These are phyloP conservation scores for Globisporangium camurandrum DNA, from an alignment of 352 stramenopile genomes.

Conservation along the genomic window DNA sequence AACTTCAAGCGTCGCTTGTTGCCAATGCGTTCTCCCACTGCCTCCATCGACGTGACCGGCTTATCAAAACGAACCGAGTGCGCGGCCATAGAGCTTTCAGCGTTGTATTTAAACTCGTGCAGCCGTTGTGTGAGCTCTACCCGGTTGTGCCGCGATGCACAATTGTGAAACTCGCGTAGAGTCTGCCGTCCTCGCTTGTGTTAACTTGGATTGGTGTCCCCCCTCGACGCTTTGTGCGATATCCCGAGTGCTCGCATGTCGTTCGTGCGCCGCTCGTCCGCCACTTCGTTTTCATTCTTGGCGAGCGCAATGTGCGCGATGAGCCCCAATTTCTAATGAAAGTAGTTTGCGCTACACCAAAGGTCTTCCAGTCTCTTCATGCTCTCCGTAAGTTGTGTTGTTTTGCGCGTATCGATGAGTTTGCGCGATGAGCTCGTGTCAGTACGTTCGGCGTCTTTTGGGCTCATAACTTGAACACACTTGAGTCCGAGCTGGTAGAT, in stretches of 20 bases:
- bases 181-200: conserved; percentile 2
- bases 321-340: conserved; percentile 19
- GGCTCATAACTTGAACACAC: too few species aligned
- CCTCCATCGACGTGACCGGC: conserved; percentile 16
- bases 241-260: conserved; percentile 17
- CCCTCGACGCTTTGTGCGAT: conserved; percentile 15
- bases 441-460: too few species aligned
- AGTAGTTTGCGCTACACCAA: conserved; percentile 19
- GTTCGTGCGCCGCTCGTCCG: conserved; percentile 9
- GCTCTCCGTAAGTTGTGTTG: too few species aligned
- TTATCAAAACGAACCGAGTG: conserved; percentile 21
- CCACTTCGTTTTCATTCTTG: conserved; percentile 10
- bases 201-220: conserved; percentile 14
- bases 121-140: conserved; percentile 13
- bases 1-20: conserved; percentile 15
- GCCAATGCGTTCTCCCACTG: conserved; percentile 13
- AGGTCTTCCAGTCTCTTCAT: not conserved
- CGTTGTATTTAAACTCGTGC: conserved; percentile 12
- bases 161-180: conserved; percentile 17
- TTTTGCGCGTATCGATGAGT: too few species aligned
- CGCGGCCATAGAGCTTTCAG: conserved; percentile 2
- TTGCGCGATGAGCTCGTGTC: too few species aligned
- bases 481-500: too few species aligned
- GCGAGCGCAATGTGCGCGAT: conserved; percentile 9
- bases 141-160: conserved; percentile 20